phyloP scores from a whole-genome alignment of 148 eudicot genomes.

The Persicaria maculosa region DNA sequence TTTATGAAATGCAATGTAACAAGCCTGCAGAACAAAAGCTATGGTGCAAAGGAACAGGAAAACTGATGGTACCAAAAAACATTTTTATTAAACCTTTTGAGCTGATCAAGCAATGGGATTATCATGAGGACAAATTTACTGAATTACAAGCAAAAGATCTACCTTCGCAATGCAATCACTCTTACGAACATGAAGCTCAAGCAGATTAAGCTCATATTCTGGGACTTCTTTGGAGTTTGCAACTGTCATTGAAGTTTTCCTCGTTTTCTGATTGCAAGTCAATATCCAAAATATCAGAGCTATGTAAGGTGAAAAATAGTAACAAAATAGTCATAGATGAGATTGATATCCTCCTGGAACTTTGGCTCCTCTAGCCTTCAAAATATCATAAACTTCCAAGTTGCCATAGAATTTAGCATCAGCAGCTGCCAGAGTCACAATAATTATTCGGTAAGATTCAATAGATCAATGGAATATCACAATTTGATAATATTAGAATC shows the following conservation, averaged over 20 bases:
- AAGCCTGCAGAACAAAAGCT: not conserved
- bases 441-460: not conserved
- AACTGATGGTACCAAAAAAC: not conserved
- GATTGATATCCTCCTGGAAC: conserved; percentile 43
- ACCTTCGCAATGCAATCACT: conserved; percentile 95
- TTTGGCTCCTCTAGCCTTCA: conserved; percentile 96
- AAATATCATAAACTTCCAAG: conserved; percentile 64
- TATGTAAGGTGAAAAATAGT: not conserved
- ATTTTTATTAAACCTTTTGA: not conserved
- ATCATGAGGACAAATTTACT: not conserved
- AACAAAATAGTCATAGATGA: not conserved
- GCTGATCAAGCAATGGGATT: not conserved
- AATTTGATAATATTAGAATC: not conserved
- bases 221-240: conserved; percentile 96
- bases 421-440: conserved; percentile 74
- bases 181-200: conserved; percentile 91
- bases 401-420: conserved; percentile 97
- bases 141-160: not conserved
- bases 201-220: conserved; percentile 96
- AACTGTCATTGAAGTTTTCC: conserved; percentile 91
- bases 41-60: not conserved
- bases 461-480: not conserved
- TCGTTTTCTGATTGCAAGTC: conserved; percentile 52
- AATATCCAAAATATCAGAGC: not conserved
- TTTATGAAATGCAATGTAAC: not conserved